Conservation (phyloP, 2,329 filamentous ascomycete species). For the Fusarium clavum region DNA sequence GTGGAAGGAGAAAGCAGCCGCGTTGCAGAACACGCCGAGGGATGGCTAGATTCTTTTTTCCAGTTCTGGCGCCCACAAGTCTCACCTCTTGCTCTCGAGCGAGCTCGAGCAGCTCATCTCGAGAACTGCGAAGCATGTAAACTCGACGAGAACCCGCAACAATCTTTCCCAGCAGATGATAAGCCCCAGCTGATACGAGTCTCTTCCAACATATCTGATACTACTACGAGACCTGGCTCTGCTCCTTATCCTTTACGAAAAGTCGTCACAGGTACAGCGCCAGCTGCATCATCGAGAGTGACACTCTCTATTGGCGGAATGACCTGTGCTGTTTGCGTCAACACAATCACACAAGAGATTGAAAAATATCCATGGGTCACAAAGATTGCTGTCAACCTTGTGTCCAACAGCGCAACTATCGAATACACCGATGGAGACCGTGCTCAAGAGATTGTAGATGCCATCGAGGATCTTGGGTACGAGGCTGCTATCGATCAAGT, state of each 20-base stretch:
- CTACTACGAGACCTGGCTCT: conserved; percentile 14
- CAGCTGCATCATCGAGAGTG: conserved; percentile 57
- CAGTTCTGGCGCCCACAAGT: conserved; percentile 47
- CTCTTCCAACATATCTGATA: conserved; percentile 17
- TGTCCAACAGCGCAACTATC: conserved; percentile 74
- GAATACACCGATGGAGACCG: conserved; percentile 59
- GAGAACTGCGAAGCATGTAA: conserved; percentile 55
- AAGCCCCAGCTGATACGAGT: conserved; percentile 20
- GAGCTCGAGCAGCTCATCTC: conserved; percentile 50
- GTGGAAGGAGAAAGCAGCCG: conserved; percentile 43
- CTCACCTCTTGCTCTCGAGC: conserved; percentile 40
- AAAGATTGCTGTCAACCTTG: conserved; percentile 70
- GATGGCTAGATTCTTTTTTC: conserved; percentile 49
- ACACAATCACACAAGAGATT: conserved; percentile 70
- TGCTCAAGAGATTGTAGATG: conserved; percentile 54
- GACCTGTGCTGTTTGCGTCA: conserved; percentile 78
- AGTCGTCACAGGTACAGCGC: conserved; percentile 31
- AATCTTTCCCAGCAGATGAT: conserved; percentile 3
- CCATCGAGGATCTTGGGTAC: conserved; percentile 73
- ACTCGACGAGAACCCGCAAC: conserved; percentile 14
- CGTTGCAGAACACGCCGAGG: conserved; percentile 30
- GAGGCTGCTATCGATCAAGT: conserved; percentile 69
- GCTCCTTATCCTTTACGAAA: conserved; percentile 38
- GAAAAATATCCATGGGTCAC: conserved; percentile 67
- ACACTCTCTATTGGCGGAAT: conserved; percentile 75